Evolutionary conservation across 2,329 filamentous ascomycete species (phyloP).

Genomic region (Ceratocystis harringtonii): DNA sequence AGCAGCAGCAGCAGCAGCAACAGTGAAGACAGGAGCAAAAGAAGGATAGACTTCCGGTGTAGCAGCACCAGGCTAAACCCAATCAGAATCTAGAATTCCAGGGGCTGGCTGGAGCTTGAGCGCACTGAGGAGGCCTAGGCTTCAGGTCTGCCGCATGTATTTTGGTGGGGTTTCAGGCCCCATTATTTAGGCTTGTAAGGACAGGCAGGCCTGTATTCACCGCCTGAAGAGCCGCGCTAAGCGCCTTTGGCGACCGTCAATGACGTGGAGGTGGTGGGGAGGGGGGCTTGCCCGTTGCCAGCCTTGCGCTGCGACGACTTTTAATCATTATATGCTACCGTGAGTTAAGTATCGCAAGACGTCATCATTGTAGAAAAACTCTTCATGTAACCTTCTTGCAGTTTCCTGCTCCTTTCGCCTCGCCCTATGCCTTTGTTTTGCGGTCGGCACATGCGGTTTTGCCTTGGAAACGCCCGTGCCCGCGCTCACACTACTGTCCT

Average conservation of each 20-base stretch:
- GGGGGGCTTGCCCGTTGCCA: not conserved
- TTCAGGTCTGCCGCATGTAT: not conserved
- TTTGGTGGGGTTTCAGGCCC: conserved; percentile 2
- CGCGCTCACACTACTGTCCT: conserved; percentile 28
- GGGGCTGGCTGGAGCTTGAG: conserved; percentile 5
- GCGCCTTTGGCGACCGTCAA: not conserved
- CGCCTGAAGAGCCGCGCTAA: not conserved
- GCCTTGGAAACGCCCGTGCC: conserved; percentile 23
- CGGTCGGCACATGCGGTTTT: conserved; percentile 42
- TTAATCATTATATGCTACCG: conserved; percentile 1
- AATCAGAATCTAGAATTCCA: conserved; percentile 2
- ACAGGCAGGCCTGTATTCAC: not conserved
- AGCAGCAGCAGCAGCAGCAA: not conserved
- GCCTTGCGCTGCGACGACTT: not conserved
- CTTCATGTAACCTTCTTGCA: conserved; percentile 46
- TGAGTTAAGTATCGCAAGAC: conserved; percentile 52
- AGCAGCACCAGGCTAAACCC: not conserved
- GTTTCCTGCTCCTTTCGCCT: conserved; percentile 47
- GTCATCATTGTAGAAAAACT: conserved; percentile 64
- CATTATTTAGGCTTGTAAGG: not conserved
- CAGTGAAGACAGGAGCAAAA: not conserved
- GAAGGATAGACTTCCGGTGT: not conserved
- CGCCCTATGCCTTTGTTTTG: conserved; percentile 51
- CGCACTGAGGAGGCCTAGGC: conserved; percentile 1
- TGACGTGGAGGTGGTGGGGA: not conserved